Base-by-base conservation (phyloP, 768 basidiomycete species). In the Pisolithus albus region DNA sequence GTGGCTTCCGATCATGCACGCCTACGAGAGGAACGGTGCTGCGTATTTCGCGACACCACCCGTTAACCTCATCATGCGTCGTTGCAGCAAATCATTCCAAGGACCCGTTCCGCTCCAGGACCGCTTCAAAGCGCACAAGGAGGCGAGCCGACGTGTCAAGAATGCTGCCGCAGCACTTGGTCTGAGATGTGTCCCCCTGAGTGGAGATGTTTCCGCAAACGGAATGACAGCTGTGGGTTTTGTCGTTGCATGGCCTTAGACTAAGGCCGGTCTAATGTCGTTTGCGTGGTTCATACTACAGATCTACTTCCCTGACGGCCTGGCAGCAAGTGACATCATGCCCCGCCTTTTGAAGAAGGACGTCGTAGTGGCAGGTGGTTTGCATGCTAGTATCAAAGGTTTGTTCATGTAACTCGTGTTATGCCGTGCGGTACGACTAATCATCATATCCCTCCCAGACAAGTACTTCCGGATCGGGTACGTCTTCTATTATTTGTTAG, bases 11-110 rank as follows among this genome's bases (percentile, higher is more conserved):
- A 83, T 96, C 64, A 98, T 98, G 94, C 80, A 84, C 60, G 84
- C 86, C 3, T 99, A 98, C 66, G 93, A 97, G 72, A 70, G 71
- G 52, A 89, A 89, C 53, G 71, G 70, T 10, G 76, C 91, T 0
- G 84, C 85, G 18, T 97, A 97, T 75, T 97, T 97, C 67, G 95
- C 94, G 7, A 97, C 93, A 0, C 90, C 92, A 2, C 93, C 92
- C 7, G 89, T 94, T 53, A 95, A 96, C 71, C 81, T 99, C 58
- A 89, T 67, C 83, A 86, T 61, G 78, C 82, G n/a, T 86, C 93
- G 8, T 79, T 99, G 47, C 67, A 68, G 23, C 75, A 79, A 54
- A 91, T 99, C 68, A 84, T 81, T 6, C n/a, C 74, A 75, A 60
- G 72, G 71, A 6, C 59, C 74, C 1, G 76, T 81, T 2, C 82